Evolutionary conservation across 805 yeast species (phyloP), one percentile per base, ranked within the genome.

Genomic region (Ogataea sp.): DNA sequence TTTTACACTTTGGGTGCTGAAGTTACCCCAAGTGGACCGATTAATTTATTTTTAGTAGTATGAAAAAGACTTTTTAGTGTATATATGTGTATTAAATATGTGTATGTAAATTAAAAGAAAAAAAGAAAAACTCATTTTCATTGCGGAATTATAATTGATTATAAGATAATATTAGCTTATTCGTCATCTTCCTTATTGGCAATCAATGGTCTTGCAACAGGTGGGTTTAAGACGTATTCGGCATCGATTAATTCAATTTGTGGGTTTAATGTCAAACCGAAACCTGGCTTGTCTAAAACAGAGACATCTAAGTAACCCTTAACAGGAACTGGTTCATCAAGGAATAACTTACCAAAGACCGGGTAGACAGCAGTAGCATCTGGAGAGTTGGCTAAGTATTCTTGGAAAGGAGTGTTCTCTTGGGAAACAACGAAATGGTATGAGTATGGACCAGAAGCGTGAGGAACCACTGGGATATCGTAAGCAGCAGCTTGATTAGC

Each of bases 401-500:
- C 75, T 50, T 70, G 75, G 64, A 70, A 70, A 32, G 75, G 75
- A 24, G 75, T 68, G 51, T 70, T 70, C 43, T 61, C 61, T 47
- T 68, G 75, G 13, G 72, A 65, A 15, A 65, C 67, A 36, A 69
- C 73, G 46, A 69, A 69, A 49, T 70, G 75, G 53, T 70, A 69
- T 4, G 73, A 68, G 53, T 70, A 70, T 31, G 74, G 72, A 42
- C 75, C 75, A n/a, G 71, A 65, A 26, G 75, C 75, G 46, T 70
- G 75, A 27, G 74, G 74, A 40, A 70, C 75, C 34, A 70, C 72
- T 21, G 75, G 76, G 37, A 70, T 67, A 45, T 70, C 75, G 45
- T 70, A 70, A 16, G 75, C 74, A 36, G 72, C 72, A 21, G 75
- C 75, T 49, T 70, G 75, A 15, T 65, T 66, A 32, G 71, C 64